phyloP scores from a whole-genome alignment of 2,329 filamentous ascomycete species.

The Phaeomoniella chlamydospora region DNA sequence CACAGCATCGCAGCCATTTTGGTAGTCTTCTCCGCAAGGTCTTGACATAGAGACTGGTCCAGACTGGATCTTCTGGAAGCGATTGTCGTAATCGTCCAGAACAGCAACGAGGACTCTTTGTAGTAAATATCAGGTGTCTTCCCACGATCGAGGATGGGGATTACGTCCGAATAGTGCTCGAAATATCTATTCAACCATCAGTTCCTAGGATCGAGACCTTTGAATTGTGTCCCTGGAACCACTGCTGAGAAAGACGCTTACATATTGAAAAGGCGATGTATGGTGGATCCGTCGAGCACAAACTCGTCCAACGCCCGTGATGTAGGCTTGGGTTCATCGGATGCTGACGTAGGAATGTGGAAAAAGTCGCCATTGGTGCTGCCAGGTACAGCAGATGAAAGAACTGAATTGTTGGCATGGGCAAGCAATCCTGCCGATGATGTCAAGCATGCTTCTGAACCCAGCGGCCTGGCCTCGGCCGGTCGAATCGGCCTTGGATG shows the following conservation, averaged over 20 bases:
- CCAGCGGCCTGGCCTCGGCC: no score
- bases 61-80: constrained; percentile 42
- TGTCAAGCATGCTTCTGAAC: no score
- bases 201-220: no score
- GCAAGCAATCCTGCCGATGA: no score
- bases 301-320: background rate
- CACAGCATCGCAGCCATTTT: background rate
- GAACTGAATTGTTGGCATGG: no score
- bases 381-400: no score
- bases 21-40: background rate
- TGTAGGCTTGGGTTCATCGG: background rate
- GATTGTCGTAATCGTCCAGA: constrained; percentile 51
- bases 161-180: constrained; percentile 44
- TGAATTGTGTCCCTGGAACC: no score
- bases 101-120: constrained; percentile 42
- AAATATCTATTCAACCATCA: constrained; percentile 45
- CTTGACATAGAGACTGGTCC: constrained; percentile 29
- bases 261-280: background rate
- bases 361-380: no score
- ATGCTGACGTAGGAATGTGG: no score
- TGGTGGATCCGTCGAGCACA: background rate
- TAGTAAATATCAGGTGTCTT: constrained; percentile 41
- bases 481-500: no score
- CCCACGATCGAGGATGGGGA: constrained; percentile 43
- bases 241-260: background rate